These are phyloP conservation scores for Fusarium stilboides DNA, from an alignment of 2,329 filamentous ascomycete genomes.

Conservation along the genomic window DNA sequence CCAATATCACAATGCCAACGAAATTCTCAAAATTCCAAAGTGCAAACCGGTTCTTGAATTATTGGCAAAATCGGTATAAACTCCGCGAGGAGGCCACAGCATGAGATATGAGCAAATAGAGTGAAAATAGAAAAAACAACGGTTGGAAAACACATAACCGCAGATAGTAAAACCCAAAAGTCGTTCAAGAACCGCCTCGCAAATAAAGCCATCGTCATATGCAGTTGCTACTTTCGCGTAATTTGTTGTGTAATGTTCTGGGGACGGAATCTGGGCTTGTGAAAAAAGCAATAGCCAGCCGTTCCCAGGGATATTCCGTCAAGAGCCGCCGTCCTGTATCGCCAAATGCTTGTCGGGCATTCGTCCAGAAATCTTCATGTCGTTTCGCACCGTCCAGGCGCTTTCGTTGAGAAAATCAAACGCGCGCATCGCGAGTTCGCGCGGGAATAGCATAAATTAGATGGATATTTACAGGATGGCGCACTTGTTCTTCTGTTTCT, in stretches of 20 bases:
- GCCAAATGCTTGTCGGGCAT: constrained; percentile 44
- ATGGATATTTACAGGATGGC: constrained; percentile 71
- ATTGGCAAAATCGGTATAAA: constrained; percentile 50
- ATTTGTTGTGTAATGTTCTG: constrained; percentile 29
- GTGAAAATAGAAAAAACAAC: constrained; percentile 38
- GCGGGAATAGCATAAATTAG: constrained; percentile 28
- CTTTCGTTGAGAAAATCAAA: constrained; percentile 42
- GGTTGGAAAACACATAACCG: constrained; percentile 37
- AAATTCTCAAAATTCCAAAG: constrained; percentile 28
- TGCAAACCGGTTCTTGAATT: constrained; percentile 49
- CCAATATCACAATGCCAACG: constrained; percentile 11
- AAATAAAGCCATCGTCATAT: constrained; percentile 50
- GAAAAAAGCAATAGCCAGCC: constrained; percentile 30
- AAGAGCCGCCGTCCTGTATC: constrained; percentile 49
- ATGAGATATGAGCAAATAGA: constrained; percentile 44
- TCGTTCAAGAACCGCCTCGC: constrained; percentile 52
- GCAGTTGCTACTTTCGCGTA: constrained; percentile 40
- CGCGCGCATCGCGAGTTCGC: constrained; percentile 17
- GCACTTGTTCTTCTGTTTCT: constrained; percentile 78
- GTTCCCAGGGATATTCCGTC: constrained; percentile 44
- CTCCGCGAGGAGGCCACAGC: constrained; percentile 47
- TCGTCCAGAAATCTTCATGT: constrained; percentile 47
- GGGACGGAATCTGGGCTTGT: constrained; percentile 22
- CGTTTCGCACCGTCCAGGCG: constrained; percentile 47
- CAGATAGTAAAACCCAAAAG: constrained; percentile 48